These are phyloP conservation scores for Beta macrorhiza DNA, from an alignment of 179 eudicot species.

Conservation along the genomic window DNA sequence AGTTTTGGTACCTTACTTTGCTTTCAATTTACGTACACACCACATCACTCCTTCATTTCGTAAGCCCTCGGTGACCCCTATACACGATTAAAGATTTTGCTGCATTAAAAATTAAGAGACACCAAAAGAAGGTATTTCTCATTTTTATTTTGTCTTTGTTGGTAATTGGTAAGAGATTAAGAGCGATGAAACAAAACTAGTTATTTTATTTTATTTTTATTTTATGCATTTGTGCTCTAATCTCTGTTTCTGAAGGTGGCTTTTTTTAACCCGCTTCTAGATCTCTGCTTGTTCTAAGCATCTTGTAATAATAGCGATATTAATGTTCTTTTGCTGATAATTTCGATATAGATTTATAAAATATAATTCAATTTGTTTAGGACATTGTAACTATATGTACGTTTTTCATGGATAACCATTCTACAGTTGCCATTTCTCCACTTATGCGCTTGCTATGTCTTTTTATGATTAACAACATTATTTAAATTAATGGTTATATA, in stretches of 20 bases:
- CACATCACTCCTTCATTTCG: background rate
- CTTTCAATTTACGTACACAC: conserved; percentile 35
- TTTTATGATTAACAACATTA: no score
- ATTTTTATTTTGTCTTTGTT: background rate
- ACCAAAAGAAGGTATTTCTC: background rate
- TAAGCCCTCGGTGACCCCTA: conserved; percentile 3
- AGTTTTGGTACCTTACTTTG: conserved; percentile 33
- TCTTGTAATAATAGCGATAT: background rate
- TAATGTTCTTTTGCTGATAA: background rate
- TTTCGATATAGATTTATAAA: background rate
- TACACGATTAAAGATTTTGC: background rate
- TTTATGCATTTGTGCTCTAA: background rate
- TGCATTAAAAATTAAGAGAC: background rate
- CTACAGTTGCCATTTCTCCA: no score
- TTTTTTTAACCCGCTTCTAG: background rate
- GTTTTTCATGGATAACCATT: no score
- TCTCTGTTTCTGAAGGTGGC: background rate
- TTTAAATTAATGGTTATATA: background rate
- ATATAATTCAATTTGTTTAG: no score
- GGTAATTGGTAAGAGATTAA: no score
- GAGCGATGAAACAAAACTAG: background rate
- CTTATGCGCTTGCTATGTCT: no score
- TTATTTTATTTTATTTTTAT: background rate
- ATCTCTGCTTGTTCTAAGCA: background rate
- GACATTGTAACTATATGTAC: no score